A percentile compares a stretch with the other conserved stretches of the same genome.
phyloP scores from a whole-genome alignment of 768 basidiomycete genomes.

The Leucocoprinus leucothites region DNA sequence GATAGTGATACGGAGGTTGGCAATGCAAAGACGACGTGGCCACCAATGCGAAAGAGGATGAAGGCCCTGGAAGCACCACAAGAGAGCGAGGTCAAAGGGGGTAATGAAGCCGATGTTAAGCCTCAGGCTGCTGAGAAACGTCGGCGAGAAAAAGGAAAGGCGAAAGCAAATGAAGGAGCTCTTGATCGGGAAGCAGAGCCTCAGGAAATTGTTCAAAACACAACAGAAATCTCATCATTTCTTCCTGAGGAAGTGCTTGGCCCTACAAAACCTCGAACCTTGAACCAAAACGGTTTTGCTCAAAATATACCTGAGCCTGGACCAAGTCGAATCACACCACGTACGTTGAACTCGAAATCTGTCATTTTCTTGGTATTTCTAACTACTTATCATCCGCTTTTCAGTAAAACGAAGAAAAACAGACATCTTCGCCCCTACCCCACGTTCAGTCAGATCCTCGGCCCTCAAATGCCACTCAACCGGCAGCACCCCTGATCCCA shows the following conservation, averaged over 20 bases:
- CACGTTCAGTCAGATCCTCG: neutral
- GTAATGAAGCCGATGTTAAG: neutral
- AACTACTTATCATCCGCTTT: neutral
- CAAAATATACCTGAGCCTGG: neutral
- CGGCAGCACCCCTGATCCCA: neutral
- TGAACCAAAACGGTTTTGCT: no score
- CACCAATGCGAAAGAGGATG: neutral
- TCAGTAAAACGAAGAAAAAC: neutral
- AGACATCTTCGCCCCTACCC: slow-evolving; percentile 1
- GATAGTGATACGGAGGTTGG: neutral
- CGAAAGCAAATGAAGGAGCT: neutral
- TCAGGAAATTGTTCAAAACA: neutral
- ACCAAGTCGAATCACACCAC: neutral
- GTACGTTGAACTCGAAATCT: neutral
- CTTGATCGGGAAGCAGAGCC: neutral
- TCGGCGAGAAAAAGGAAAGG: slow-evolving; percentile 3
- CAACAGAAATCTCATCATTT: neutral
- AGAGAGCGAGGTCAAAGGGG: neutral
- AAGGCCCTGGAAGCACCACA: neutral
- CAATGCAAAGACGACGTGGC: neutral
- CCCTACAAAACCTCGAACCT: neutral
- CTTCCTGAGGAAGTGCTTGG: neutral
- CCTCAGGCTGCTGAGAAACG: neutral
- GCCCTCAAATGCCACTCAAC: slow-evolving; percentile 1
- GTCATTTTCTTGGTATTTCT: no score